phyloP scores from a whole-genome alignment of 2,329 filamentous ascomycete genomes.

The Neonectria coccinea region DNA sequence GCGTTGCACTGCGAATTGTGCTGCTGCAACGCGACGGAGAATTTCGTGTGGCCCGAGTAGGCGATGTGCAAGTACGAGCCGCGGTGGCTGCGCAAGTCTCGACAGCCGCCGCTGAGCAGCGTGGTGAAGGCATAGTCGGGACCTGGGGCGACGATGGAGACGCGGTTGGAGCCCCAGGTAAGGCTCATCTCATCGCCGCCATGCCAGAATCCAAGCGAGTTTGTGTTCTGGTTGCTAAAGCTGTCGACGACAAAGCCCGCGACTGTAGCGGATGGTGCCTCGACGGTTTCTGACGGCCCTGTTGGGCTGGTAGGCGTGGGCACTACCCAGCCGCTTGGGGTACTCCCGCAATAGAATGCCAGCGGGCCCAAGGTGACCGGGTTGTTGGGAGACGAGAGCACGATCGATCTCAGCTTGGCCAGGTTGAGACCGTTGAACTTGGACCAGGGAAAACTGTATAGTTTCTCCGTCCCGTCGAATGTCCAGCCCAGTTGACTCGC shows the following conservation, averaged over 20 bases:
- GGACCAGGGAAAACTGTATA: conserved; percentile 69
- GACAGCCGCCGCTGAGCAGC: conserved; percentile 57
- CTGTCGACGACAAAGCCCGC: conserved; percentile 69
- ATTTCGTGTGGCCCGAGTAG: conserved; percentile 71
- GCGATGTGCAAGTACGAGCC: conserved; percentile 73
- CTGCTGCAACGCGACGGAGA: conserved; percentile 74
- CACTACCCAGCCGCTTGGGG: conserved; percentile 61
- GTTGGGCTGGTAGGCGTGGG: conserved; percentile 54
- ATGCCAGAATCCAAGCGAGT: conserved; percentile 74
- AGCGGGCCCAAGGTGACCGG: conserved; percentile 67
- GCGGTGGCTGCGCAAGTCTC: conserved; percentile 66
- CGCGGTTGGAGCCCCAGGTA: conserved; percentile 61
- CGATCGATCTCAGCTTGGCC: conserved; percentile 63
- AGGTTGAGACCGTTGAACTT: conserved; percentile 63
- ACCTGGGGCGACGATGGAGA: conserved; percentile 56
- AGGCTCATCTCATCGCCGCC: conserved; percentile 71
- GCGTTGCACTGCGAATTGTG: conserved; percentile 72
- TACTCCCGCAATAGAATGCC: conserved; percentile 68
- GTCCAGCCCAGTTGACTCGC: conserved; percentile 66
- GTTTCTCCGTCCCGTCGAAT: conserved; percentile 69
- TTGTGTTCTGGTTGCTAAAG: conserved; percentile 64
- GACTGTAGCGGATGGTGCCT: conserved; percentile 62
- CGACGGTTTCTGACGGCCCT: conserved; percentile 58
- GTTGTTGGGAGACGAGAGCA: conserved; percentile 60
- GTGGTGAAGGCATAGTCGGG: conserved; percentile 70